Base-by-base conservation (phyloP, 108 stramenopile species). In the Nitzschia sp. region DNA sequence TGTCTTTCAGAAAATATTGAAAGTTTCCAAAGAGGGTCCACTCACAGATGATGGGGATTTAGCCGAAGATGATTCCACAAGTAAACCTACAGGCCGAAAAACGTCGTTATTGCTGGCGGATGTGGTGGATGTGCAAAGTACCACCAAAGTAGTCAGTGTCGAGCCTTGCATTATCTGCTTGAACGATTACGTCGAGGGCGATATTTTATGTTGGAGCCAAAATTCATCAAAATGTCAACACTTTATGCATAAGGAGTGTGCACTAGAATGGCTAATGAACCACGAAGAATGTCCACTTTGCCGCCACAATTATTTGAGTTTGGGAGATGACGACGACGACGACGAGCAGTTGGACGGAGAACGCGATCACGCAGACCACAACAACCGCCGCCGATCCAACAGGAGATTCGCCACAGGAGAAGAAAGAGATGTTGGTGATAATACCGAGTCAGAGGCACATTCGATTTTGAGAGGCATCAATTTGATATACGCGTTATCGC, bases 191-290 rank as follows among this genome's bases (percentile, higher is more conserved):
- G 41, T 21, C 13, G 60, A 41, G 16, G 60, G 60, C 15, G 60
- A 61, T 22, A 26, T 44, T 26, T 34, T 61, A 41, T 61, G 60
- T 23, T 61, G 60, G 60, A 61, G 60, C 26, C 60, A 61, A 32
- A 64, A 64, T 30, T 45, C 61, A 1, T 6, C 56, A 13, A 25
- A 45, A 3, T 64, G 63, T 19, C 13, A 48, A 2, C 63, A 64
- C 29, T n/a, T 19, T 16, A 50, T 64, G 27, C 63, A 64, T 30
- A 64, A 64, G 50, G 63, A 64, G 15, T 64, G 63, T 33, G 63
- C 63, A 6, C 5, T 64, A 30, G 48, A 64, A 30, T 64, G 63
- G 63, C 22, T 64, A 8, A 32, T 32, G 25, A 21, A 27, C 17
- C 27, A 48, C 32, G 29, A 28, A 52, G 48, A 64, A 32, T 64